phyloP scores from a whole-genome alignment of 768 basidiomycete species.

The Amanita pseudoporphyria region DNA sequence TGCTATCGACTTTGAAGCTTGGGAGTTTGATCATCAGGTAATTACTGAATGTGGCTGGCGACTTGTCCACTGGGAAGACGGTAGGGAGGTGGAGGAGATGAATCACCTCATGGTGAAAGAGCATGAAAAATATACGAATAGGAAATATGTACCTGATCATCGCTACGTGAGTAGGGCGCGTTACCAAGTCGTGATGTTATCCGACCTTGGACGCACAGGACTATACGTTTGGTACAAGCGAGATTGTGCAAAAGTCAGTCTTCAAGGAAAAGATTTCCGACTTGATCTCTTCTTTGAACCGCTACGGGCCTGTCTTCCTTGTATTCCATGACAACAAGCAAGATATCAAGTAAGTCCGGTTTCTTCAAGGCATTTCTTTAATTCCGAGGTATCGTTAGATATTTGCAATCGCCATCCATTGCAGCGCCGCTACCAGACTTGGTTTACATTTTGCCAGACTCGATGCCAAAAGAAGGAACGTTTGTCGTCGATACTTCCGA shows the following conservation, averaged over 20 bases:
- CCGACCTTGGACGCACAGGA: constrained; percentile 28
- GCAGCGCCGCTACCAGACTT: constrained; percentile 44
- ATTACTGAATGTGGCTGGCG: constrained; percentile 85
- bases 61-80: constrained; percentile 44
- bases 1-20: constrained; percentile 76
- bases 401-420: constrained; percentile 40
- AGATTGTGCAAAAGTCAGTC: constrained; percentile 35
- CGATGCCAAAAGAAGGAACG: constrained; percentile 37
- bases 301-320: constrained; percentile 57
- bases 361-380: not conserved
- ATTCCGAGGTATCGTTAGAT: constrained; percentile 27
- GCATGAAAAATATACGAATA: constrained; percentile 45
- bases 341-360: constrained; percentile 56
- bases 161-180: constrained; percentile 34
- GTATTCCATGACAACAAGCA: constrained; percentile 74
- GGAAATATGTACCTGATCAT: constrained; percentile 52
- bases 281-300: constrained; percentile 29
- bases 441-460: constrained; percentile 48
- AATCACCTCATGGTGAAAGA: constrained; percentile 63
- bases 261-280: constrained; percentile 44
- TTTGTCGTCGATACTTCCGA: constrained; percentile 68
- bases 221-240: constrained; percentile 59
- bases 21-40: constrained; percentile 66
- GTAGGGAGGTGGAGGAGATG: constrained; percentile 32
- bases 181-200: not conserved